phyloP scores from a whole-genome alignment of 2,329 filamentous ascomycete genomes.

The Diaporthe citri region DNA sequence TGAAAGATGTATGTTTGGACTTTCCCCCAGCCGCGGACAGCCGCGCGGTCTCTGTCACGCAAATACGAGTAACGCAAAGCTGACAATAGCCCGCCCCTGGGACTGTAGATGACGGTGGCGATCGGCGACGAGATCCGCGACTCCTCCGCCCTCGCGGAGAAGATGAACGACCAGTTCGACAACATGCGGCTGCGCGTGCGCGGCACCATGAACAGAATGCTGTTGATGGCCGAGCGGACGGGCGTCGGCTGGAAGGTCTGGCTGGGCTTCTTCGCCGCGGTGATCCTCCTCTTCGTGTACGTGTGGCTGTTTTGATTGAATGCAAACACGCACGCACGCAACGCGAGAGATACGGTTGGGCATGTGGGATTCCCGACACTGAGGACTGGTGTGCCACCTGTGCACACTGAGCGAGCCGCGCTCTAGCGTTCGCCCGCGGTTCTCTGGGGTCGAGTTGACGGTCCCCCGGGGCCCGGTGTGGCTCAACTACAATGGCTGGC shows the following conservation, averaged over 20 bases:
- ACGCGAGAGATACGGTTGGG: neutral
- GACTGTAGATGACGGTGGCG: conserved; percentile 81
- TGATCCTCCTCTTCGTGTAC: conserved; percentile 87
- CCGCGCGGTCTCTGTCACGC: neutral
- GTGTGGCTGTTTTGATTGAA: conserved; percentile 84
- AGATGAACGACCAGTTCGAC: conserved; percentile 97
- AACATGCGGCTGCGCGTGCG: conserved; percentile 82
- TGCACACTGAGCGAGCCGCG: neutral
- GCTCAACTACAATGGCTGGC: conserved; percentile 2
- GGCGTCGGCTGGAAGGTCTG: conserved; percentile 97
- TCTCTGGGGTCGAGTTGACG: neutral
- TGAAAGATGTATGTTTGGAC: conserved; percentile 81
- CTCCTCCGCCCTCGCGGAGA: conserved; percentile 87
- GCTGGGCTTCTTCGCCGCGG: conserved; percentile 87
- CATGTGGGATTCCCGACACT: neutral
- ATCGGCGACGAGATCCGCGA: conserved; percentile 97
- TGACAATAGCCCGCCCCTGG: conserved; percentile 7
- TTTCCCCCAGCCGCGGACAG: neutral
- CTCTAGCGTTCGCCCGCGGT: neutral
- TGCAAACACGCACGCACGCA: neutral
- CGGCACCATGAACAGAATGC: conserved; percentile 97
- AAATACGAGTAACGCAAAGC: neutral
- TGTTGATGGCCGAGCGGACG: conserved; percentile 92
- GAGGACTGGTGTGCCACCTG: neutral
- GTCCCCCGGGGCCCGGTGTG: neutral